A percentile compares a stretch with the other conserved stretches of the same genome.
phyloP scores from a whole-genome alignment of 1,284 basidiomycete genomes.

The Puccinia horiana region DNA sequence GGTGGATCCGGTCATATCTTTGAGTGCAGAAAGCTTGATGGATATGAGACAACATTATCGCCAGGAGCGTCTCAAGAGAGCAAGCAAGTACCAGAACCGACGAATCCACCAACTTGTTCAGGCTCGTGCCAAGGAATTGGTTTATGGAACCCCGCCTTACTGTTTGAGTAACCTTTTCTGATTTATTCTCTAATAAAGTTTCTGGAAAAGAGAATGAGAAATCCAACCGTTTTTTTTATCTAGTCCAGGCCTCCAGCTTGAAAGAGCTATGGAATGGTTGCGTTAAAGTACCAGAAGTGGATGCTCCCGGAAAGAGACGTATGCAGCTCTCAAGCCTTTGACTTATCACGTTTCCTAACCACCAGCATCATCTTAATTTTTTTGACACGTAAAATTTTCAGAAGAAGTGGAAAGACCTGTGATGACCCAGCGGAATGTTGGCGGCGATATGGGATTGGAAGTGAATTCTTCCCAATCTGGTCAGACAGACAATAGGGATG shows the following conservation, averaged over 20 bases:
- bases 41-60: slow-evolving; percentile 36
- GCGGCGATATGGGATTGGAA: not conserved
- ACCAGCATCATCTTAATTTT: not conserved
- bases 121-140: slow-evolving; percentile 8
- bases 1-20: slow-evolving; percentile 13
- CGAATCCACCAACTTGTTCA: not conserved
- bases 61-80: slow-evolving; percentile 11
- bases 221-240: not conserved
- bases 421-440: not conserved
- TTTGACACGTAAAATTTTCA: not conserved
- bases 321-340: not conserved
- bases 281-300: slow-evolving; percentile 31
- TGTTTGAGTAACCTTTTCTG: slow-evolving; percentile 17
- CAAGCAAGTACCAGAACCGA: slow-evolving; percentile 5
- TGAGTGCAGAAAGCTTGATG: slow-evolving; percentile 24
- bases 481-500: not conserved
- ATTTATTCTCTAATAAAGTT: not conserved
- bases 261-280: slow-evolving; percentile 30
- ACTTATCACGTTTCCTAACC: not conserved
- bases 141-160: slow-evolving; percentile 29
- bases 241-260: slow-evolving; percentile 40
- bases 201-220: not conserved
- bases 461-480: not conserved
- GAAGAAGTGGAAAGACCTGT: not conserved
- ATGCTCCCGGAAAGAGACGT: not conserved